Conservation (phyloP, 805 yeast species). For the Spathaspora passalidarum region DNA sequence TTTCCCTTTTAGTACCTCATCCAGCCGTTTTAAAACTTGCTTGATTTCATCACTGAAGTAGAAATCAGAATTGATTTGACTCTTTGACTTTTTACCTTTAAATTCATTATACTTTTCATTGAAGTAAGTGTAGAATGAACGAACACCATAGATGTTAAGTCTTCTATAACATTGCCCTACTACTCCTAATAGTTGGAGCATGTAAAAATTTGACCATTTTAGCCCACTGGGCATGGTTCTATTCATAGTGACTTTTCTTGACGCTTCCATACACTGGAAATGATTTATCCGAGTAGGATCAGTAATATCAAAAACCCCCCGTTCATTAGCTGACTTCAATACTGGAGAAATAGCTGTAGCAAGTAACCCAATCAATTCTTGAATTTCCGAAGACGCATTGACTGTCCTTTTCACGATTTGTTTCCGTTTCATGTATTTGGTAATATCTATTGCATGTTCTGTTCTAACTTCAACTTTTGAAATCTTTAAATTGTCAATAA, state of each 20-base stretch:
- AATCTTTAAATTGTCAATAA: slow-evolving; percentile 68
- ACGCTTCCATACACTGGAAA: slow-evolving; percentile 67
- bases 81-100: slow-evolving; percentile 55
- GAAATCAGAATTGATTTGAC: slow-evolving; percentile 60
- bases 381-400: slow-evolving; percentile 50
- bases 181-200: slow-evolving; percentile 59
- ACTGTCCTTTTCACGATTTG: slow-evolving; percentile 59
- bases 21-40: slow-evolving; percentile 27
- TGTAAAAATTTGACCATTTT: slow-evolving; percentile 69
- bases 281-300: slow-evolving; percentile 70
- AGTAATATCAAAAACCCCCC: slow-evolving; percentile 58
- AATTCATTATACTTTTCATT: slow-evolving; percentile 55
- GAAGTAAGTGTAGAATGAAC: slow-evolving; percentile 70
- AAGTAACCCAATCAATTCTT: slow-evolving; percentile 50
- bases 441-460: slow-evolving; percentile 76
- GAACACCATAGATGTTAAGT: slow-evolving; percentile 77
- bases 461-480: slow-evolving; percentile 83
- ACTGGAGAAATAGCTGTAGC: slow-evolving; percentile 68
- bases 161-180: slow-evolving; percentile 71
- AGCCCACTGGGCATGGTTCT: slow-evolving; percentile 60
- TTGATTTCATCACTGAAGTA: slow-evolving; percentile 51
- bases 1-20: slow-evolving; percentile 2
- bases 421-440: slow-evolving; percentile 72
- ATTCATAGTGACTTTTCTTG: slow-evolving; percentile 54
- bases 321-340: slow-evolving; percentile 58